Evolutionary conservation across 148 eudicot genomes (phyloP).

Genomic region (Nyssa sinensis): DNA sequence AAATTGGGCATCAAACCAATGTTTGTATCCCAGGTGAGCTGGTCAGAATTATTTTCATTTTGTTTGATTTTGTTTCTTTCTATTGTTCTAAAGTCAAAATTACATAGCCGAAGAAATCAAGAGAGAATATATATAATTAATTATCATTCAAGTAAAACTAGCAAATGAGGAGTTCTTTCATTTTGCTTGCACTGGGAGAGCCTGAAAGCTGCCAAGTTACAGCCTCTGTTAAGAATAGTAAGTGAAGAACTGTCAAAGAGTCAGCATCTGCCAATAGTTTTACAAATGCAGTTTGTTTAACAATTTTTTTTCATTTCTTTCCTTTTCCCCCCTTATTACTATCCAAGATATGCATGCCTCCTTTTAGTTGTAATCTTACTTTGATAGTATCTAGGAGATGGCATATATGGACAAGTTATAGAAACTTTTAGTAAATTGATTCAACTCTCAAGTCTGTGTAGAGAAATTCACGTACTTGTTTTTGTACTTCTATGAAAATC

Average conservation of each 20-base stretch:
- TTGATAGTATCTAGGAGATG: no score
- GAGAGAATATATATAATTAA: not conserved
- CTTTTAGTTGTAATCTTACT: no score
- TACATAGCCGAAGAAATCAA: not conserved
- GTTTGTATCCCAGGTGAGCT: constrained; percentile 88
- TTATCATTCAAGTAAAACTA: no score
- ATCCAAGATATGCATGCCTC: not conserved
- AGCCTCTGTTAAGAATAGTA: not conserved
- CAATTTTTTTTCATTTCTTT: not conserved
- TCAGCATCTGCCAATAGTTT: not conserved
- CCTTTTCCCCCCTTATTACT: not conserved
- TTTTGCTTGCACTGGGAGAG: not conserved
- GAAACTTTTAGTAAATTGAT: no score
- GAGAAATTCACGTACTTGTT: not conserved
- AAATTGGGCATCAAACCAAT: constrained; percentile 74
- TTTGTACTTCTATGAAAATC: not conserved
- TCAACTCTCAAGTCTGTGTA: not conserved
- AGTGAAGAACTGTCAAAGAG: not conserved
- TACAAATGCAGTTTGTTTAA: not conserved
- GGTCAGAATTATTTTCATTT: not conserved
- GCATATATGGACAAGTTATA: no score
- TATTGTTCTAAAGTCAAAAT: not conserved
- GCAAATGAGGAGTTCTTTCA: not conserved
- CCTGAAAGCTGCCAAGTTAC: not conserved
- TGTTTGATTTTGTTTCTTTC: not conserved